Conservation (phyloP, 768 basidiomycete genomes). For the Lentinula aciculospora region DNA sequence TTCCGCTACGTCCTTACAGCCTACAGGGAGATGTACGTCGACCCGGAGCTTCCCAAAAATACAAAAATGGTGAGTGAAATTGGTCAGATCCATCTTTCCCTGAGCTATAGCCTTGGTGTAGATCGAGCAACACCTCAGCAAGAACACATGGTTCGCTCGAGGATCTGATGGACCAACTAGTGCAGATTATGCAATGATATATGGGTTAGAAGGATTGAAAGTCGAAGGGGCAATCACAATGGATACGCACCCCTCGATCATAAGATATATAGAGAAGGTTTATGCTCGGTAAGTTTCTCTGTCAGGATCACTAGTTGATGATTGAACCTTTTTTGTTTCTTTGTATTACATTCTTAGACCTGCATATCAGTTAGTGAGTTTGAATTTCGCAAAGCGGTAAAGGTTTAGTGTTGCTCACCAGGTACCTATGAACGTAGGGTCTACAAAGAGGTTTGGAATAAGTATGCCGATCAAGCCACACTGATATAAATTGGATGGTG, state of each 20-base stretch:
- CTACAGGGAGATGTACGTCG: not conserved
- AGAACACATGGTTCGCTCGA: slow-evolving; percentile 4
- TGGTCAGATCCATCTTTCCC: not conserved
- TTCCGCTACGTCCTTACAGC: not conserved
- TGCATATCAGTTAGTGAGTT: not conserved
- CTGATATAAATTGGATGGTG: too few species aligned
- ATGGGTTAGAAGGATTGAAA: not conserved
- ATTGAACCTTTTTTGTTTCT: slow-evolving; percentile 20
- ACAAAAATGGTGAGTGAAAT: not conserved
- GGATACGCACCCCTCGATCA: not conserved
- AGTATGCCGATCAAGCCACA: too few species aligned
- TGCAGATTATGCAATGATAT: slow-evolving; percentile 3
- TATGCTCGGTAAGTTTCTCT: slow-evolving; percentile 1
- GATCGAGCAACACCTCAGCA: slow-evolving; percentile 3
- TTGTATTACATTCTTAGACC: not conserved
- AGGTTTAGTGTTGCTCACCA: not conserved
- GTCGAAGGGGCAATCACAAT: not conserved
- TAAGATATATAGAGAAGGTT: not conserved
- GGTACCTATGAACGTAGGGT: not conserved
- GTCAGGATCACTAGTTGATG: not conserved
- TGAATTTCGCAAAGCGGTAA: not conserved
- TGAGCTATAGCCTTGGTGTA: slow-evolving; percentile 15
- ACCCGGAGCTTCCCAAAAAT: not conserved
- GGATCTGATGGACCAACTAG: slow-evolving; percentile 2
- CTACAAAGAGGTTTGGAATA: not conserved